phyloP scores from a whole-genome alignment of 2,329 filamentous ascomycete species.

The Stromatinia cepivora region DNA sequence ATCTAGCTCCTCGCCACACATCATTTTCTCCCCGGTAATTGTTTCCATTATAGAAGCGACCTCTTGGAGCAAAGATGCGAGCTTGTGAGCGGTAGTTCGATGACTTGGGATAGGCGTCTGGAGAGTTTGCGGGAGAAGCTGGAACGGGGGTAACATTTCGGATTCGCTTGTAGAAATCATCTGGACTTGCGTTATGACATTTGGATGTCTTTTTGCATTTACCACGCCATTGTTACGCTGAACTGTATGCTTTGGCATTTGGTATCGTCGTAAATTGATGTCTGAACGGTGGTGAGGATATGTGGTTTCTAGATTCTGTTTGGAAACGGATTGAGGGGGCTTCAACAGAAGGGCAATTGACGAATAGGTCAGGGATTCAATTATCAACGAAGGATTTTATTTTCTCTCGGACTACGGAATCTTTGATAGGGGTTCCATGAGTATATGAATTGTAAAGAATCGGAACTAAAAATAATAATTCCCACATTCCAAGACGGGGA shows the following conservation, averaged over 20 bases:
- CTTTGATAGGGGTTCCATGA: neutral
- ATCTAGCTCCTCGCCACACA: slow-evolving; percentile 18
- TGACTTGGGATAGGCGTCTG: neutral
- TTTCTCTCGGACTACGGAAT: neutral
- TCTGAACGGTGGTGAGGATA: neutral
- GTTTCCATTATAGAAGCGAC: slow-evolving; percentile 20
- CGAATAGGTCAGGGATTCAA: neutral
- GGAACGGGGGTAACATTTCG: neutral
- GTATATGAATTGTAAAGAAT: neutral
- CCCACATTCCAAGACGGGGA: slow-evolving; percentile 6
- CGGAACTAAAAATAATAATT: neutral
- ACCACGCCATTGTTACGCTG: neutral
- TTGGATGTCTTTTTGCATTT: neutral
- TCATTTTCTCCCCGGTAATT: slow-evolving; percentile 16
- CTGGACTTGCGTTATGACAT: neutral
- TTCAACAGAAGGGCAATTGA: neutral
- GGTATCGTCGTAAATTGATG: neutral
- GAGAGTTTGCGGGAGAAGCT: neutral
- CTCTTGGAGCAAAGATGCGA: slow-evolving; percentile 18
- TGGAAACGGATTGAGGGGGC: neutral
- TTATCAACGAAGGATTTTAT: neutral
- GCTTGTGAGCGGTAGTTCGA: slow-evolving; percentile 9
- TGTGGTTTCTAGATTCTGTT: neutral
- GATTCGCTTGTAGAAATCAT: neutral
- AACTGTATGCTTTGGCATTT: neutral